phyloP scores from a whole-genome alignment of 306 rosid species.

The Lablab purpureus region DNA sequence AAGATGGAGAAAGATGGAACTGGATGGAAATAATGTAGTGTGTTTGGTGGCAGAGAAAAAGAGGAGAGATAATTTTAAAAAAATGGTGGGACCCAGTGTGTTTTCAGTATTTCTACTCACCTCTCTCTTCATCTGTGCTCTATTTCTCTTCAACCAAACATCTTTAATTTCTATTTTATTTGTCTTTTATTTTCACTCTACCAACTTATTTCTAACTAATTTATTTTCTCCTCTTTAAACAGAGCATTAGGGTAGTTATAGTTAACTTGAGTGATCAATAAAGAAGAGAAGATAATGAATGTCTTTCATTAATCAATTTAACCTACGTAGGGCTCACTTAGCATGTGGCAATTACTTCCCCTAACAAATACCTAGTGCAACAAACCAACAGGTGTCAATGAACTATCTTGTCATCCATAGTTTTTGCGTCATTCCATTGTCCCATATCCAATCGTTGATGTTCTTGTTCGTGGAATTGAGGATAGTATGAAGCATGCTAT shows the following conservation, averaged over 20 bases:
- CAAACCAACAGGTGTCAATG: background rate
- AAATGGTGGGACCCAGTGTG: too few species aligned
- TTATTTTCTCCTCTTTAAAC: too few species aligned
- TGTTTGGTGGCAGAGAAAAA: too few species aligned
- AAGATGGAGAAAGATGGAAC: too few species aligned
- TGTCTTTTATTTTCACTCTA: too few species aligned
- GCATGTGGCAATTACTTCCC: background rate
- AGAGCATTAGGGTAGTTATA: background rate
- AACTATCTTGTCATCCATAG: background rate
- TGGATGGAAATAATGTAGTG: too few species aligned
- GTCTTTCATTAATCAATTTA: conserved; percentile 17
- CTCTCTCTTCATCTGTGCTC: too few species aligned
- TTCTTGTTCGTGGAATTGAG: background rate
- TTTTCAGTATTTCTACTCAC: too few species aligned
- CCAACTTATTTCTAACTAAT: too few species aligned
- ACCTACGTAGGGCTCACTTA: background rate
- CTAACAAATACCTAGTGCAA: conserved; percentile 6
- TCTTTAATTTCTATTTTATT: too few species aligned
- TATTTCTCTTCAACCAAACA: too few species aligned
- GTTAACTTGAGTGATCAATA: conserved; percentile 3
- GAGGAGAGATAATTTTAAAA: too few species aligned
- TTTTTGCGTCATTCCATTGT: background rate
- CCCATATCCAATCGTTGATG: background rate
- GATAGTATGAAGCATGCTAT: background rate
- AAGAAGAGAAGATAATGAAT: background rate